These are phyloP conservation scores for Aspergillus thermomutatus DNA, from an alignment of 2,329 filamentous ascomycete species.

Conservation along the genomic window DNA sequence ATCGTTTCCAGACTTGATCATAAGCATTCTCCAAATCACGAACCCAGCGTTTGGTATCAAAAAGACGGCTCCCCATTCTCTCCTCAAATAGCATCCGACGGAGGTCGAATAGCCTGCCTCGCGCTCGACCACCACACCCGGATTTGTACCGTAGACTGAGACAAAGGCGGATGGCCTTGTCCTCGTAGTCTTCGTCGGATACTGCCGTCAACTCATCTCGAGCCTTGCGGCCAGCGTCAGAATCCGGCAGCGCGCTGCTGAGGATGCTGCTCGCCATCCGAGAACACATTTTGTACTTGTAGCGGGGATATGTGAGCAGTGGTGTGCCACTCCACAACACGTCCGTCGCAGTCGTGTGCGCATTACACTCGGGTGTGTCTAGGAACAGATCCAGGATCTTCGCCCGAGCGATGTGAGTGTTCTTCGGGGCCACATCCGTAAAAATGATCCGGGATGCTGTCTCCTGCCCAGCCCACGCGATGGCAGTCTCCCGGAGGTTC, in stretches of 20 bases:
- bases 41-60: conserved; percentile 91
- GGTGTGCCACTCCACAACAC: conserved; percentile 96
- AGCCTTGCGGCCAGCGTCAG: conserved; percentile 62
- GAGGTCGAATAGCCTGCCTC: conserved; percentile 72
- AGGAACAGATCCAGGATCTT: conserved; percentile 92
- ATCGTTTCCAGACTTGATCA: conserved; percentile 80
- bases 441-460: conserved; percentile 87
- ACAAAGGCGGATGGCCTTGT: conserved; percentile 67
- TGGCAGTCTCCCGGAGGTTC: conserved; percentile 76
- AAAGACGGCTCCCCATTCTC: conserved; percentile 82
- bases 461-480: conserved; percentile 76
- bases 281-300: conserved; percentile 98
- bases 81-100: conserved; percentile 77
- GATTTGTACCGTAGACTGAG: conserved; percentile 58
- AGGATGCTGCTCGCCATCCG: conserved; percentile 96
- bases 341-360: conserved; percentile 94
- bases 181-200: conserved; percentile 81
- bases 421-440: conserved; percentile 94
- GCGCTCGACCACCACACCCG: conserved; percentile 32
- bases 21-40: conserved; percentile 84
- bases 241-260: conserved; percentile 77
- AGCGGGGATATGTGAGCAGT: conserved; percentile 82
- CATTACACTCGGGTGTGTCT: conserved; percentile 97
- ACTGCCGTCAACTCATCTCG: conserved; percentile 72
- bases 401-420: conserved; percentile 87